phyloP scores from a whole-genome alignment of 176 grass and related monocot genomes.

The Triticum dicoccoides region DNA sequence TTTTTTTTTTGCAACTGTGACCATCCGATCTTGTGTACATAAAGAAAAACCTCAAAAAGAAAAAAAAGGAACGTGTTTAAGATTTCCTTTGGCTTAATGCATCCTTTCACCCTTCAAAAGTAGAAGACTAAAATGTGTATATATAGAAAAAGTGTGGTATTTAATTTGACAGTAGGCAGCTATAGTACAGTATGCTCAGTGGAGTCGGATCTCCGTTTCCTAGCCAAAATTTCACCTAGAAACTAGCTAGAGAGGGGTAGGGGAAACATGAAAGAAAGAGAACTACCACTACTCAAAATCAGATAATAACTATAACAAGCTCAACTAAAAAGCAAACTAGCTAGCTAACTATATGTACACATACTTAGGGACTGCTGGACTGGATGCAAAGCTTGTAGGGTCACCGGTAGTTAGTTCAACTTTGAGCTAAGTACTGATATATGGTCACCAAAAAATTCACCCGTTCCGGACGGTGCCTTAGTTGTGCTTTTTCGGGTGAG shows the following conservation, averaged over 20 bases:
- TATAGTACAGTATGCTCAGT: slow-evolving; percentile 22
- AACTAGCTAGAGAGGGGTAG: not conserved
- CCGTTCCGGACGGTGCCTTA: not conserved
- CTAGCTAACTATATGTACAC: slow-evolving; percentile 10
- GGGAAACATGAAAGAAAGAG: slow-evolving; percentile 16
- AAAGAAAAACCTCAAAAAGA: too few relatives aligned
- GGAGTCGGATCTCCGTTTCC: slow-evolving; percentile 10
- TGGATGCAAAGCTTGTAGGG: too few relatives aligned
- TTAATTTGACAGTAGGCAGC: slow-evolving; percentile 1
- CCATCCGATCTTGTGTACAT: too few relatives aligned
- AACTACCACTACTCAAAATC: slow-evolving; percentile 1
- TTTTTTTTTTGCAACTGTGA: too few relatives aligned
- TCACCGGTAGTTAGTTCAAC: too few relatives aligned
- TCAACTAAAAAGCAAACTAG: not conserved
- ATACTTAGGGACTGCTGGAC: not conserved
- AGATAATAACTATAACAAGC: slow-evolving; percentile 16
- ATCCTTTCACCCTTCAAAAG: too few relatives aligned
- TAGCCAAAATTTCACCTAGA: slow-evolving; percentile 17
- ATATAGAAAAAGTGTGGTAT: not conserved
- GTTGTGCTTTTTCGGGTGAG: slow-evolving; percentile 77
- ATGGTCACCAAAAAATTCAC: not conserved
- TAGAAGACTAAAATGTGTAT: not conserved
- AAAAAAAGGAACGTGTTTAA: too few relatives aligned
- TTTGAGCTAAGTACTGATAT: not conserved
- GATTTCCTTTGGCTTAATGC: too few relatives aligned